Base-by-base conservation (phyloP, 75 land plant genomes). In the Picea glauca region DNA sequence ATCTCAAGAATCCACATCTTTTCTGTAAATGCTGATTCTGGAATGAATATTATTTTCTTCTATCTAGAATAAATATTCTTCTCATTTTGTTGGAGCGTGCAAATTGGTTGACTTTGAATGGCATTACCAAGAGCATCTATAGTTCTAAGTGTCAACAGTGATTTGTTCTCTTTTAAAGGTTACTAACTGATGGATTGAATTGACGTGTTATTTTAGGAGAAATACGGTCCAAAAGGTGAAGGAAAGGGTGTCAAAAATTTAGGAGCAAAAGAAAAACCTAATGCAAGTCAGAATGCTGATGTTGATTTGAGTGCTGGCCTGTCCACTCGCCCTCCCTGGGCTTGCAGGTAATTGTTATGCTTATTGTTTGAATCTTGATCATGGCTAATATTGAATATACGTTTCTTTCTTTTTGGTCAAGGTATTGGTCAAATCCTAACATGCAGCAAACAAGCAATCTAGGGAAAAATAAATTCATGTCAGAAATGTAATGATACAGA, bases 191-290 rank as follows among this genome's bases (percentile, higher is more conserved):
- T 66, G 6, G 0, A 33, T 66, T 66, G 18, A 66, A 66, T 66
- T 66, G 40, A 18, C 35, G 17, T 66, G 70, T 63, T 50, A 62
- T 67, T 81, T 68, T 89, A 95, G 98, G 99, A 94, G 77, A 96
- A 96, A 72, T 94, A 96, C 83, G 99, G 99, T 60, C 99, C 99
- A 9, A 96, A 96, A 77, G 93, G 88, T 30, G 78, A 83, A 64
- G 82, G 60, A 4, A 87, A 83, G 72, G 76, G 83, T 63, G 13
- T 68, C 31, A 87, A 67, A 59, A 86, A 56, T 73, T 18, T 81
- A 3, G 77, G 77, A 58, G 23, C 85, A 15, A 91, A 89, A 76
- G 14, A 78, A 13, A 86, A 88, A 23, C 74, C 54, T 74, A 78
- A 78, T 18, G 40, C 76, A 17, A 83, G 85, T 59, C 81, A 82